Conservation (phyloP, 306 rosid species). For the Cucurbita pepo region DNA sequence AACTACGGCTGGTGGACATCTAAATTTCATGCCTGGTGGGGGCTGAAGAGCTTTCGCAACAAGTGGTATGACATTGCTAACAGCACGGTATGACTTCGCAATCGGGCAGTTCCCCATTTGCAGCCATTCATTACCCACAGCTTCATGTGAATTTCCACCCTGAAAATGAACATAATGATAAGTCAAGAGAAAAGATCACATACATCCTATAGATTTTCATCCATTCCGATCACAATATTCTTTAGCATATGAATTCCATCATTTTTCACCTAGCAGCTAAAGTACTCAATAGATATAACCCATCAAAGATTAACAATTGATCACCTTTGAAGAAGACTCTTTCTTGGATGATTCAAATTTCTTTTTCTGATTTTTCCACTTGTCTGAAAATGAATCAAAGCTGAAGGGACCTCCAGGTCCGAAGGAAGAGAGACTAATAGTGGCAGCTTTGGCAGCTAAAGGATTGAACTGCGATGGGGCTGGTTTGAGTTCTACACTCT, state of each 20-base stretch:
- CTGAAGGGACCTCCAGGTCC: constrained; percentile 81
- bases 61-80: constrained; percentile 66
- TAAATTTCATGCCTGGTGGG: constrained; percentile 61
- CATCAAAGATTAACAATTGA: background rate
- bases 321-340: constrained; percentile 57
- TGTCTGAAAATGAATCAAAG: constrained; percentile 65
- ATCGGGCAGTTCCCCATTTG: constrained; percentile 80
- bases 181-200: background rate
- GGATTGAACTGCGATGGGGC: constrained; percentile 67
- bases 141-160: constrained; percentile 69
- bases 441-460: constrained; percentile 94
- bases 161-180: constrained; percentile 18
- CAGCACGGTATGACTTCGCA: constrained; percentile 89
- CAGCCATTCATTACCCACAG: constrained; percentile 72
- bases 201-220: background rate
- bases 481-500: constrained; percentile 28
- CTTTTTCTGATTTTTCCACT: constrained; percentile 63
- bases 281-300: background rate
- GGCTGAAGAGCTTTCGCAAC: constrained; percentile 81
- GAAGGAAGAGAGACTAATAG: constrained; percentile 89
- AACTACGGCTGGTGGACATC: constrained; percentile 69
- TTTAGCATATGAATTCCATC: background rate
- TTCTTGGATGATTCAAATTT: constrained; percentile 62
- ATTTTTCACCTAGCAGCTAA: background rate
- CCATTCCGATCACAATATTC: background rate